Evolutionary conservation across 2,329 filamentous ascomycete genomes (phyloP).

Genomic region (Phoma herbarum): DNA sequence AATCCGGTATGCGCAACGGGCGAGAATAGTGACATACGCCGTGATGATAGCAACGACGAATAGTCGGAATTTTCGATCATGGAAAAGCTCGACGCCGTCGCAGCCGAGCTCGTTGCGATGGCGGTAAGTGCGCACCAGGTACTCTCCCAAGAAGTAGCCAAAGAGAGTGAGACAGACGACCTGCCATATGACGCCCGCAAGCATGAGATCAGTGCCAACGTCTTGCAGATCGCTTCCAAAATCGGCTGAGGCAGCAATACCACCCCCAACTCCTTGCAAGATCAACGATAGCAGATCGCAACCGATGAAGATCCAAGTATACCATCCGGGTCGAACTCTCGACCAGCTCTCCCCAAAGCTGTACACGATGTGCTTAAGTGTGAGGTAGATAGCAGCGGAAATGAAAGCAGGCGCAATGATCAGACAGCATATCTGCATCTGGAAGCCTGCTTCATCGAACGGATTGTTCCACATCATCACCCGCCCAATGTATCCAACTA

Average conservation of each 20-base stretch:
- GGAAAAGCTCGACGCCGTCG: constrained; percentile 23
- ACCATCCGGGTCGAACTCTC: constrained; percentile 48
- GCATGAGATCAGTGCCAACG: constrained; percentile 63
- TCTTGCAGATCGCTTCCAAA: constrained; percentile 46
- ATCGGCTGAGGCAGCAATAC: constrained; percentile 41
- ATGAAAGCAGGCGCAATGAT: constrained; percentile 67
- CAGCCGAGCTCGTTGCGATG: constrained; percentile 26
- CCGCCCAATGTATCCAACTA: constrained; percentile 65
- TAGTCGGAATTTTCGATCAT: constrained; percentile 27
- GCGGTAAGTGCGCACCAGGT: constrained; percentile 32
- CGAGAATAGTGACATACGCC: constrained; percentile 56
- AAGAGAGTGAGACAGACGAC: constrained; percentile 62
- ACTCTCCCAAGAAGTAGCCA: constrained; percentile 51
- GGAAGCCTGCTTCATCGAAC: constrained; percentile 59
- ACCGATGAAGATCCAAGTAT: constrained; percentile 66
- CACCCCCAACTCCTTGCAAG: constrained; percentile 64
- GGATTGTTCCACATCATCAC: constrained; percentile 62
- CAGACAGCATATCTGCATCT: constrained; percentile 62
- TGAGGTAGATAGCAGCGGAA: constrained; percentile 63
- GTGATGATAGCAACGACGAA: constrained; percentile 42
- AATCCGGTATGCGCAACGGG: constrained; percentile 58
- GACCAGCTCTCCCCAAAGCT: constrained; percentile 56
- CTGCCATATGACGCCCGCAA: constrained; percentile 65
- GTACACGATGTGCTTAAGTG: constrained; percentile 63
- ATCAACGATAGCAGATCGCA: constrained; percentile 65